Conservation (phyloP, 305 asterid genomes). For the Nicotiana rustica region DNA sequence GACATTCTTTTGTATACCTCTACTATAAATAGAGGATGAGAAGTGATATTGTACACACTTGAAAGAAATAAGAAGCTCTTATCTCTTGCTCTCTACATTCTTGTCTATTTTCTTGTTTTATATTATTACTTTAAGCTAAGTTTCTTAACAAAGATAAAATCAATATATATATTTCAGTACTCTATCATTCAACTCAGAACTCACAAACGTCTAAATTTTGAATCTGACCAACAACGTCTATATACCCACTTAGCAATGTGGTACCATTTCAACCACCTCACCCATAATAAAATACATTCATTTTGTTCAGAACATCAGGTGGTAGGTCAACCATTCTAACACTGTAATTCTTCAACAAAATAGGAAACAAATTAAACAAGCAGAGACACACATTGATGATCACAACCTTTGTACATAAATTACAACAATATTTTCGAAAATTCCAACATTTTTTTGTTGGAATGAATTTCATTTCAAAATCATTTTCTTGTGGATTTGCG, state of each 20-base stretch:
- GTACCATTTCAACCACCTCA: neutral
- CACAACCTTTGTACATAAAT: neutral
- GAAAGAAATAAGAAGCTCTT: no score
- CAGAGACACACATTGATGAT: neutral
- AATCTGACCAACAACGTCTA: neutral
- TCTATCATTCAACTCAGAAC: no score
- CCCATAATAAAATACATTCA: neutral
- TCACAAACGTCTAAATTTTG: no score
- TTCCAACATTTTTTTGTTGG: neutral
- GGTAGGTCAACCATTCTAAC: neutral
- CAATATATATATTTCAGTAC: no score
- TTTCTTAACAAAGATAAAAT: no score
- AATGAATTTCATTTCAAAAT: neutral
- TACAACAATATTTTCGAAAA: neutral
- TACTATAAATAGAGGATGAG: no score
- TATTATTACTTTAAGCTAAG: no score
- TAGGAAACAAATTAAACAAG: neutral
- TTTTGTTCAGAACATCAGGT: neutral
- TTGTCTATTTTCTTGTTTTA: no score
- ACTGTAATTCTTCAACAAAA: neutral
- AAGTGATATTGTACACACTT: no score
- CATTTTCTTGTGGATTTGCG: slow-evolving; percentile 36
- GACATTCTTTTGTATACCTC: no score
- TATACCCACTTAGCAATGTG: neutral
- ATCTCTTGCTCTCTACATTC: no score